phyloP scores from a whole-genome alignment of 129 eudicot genomes.

The Pseudognaphalium luteoalbum region DNA sequence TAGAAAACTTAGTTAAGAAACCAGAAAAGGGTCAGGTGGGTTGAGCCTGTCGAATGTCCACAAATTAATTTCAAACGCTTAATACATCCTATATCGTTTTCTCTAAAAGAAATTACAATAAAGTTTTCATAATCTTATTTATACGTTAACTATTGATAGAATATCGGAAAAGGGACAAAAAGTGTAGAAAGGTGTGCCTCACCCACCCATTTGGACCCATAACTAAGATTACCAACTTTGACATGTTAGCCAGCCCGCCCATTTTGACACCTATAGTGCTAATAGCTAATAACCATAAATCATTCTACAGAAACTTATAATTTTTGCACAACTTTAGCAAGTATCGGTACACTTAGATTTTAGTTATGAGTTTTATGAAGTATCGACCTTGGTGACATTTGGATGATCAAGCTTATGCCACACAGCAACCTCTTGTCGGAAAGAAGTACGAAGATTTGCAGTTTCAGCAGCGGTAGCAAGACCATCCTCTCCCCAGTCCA shows the following conservation, averaged over 20 bases:
- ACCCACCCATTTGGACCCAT: not conserved
- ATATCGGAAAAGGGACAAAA: not conserved
- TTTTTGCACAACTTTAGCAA: not conserved
- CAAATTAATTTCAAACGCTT: not conserved
- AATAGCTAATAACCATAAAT: not conserved
- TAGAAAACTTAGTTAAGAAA: not conserved
- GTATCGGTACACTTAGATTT: not conserved
- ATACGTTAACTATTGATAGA: not conserved
- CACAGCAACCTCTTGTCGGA: conserved; percentile 86
- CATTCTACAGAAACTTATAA: not conserved
- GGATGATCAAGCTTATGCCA: conserved; percentile 98
- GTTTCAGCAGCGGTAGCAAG: conserved; percentile 77
- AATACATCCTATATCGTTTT: not conserved
- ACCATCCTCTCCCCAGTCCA: conserved; percentile 98
- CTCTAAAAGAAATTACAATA: not conserved
- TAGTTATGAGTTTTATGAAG: not conserved
- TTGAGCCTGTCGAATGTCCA: not conserved
- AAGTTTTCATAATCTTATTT: not conserved
- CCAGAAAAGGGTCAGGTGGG: not conserved
- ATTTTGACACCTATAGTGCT: not conserved
- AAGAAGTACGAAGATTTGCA: conserved; percentile 74
- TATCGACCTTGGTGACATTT: conserved; percentile 83
- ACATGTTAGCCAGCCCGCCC: not conserved
- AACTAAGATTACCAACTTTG: not conserved
- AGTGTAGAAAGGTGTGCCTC: not conserved